phyloP scores from a whole-genome alignment of 352 stramenopile species.

The Globisporangium camurandrum region DNA sequence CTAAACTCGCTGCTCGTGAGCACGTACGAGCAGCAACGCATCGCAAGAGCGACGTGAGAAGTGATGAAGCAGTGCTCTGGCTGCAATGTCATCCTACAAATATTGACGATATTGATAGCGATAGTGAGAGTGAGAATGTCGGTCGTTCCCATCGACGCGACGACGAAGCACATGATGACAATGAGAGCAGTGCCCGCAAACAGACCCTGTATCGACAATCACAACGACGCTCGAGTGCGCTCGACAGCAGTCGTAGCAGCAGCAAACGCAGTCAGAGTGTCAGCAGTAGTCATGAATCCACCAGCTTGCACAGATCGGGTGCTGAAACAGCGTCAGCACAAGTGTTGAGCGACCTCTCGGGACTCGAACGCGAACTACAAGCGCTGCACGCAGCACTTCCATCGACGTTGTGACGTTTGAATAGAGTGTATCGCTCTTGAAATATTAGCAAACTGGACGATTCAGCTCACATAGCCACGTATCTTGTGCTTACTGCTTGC shows the following conservation, averaged over 20 bases:
- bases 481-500: background rate
- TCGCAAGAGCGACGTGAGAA: background rate
- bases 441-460: background rate
- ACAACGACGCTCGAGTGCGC: background rate
- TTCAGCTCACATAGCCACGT: too few species aligned
- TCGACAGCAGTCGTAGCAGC: background rate
- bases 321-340: background rate
- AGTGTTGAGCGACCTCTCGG: conserved; percentile 30
- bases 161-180: background rate
- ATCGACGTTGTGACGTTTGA: background rate
- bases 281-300: background rate
- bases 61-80: background rate
- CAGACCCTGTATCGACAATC: background rate
- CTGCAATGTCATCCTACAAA: background rate
- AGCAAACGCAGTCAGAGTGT: background rate
- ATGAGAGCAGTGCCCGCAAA: background rate
- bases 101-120: background rate
- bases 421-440: background rate
- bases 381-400: conserved; percentile 3
- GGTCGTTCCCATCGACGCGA: background rate
- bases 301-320: background rate
- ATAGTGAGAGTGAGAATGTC: background rate
- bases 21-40: background rate
- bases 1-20: conserved; percentile 14
- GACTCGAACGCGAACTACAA: conserved; percentile 20